A percentile compares a stretch with the other conserved stretches of the same genome.
Evolutionary conservation across 2,329 filamentous ascomycete genomes (phyloP).

Genomic region (Fusarium coffeatum): DNA sequence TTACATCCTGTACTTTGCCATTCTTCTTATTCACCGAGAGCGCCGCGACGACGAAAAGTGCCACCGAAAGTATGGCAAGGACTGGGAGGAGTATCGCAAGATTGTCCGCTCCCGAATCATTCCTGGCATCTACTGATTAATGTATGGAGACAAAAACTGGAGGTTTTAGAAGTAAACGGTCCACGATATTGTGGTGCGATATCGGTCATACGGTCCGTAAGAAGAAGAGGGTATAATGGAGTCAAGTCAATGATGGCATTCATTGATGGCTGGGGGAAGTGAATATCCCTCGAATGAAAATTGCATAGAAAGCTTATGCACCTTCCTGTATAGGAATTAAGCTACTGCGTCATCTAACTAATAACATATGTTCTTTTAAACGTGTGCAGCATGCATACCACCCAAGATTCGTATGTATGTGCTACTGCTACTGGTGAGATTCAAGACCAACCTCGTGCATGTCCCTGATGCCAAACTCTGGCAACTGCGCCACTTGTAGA

Average conservation of each 20-base stretch:
- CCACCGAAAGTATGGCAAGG: slow-evolving; percentile 86
- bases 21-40: slow-evolving; percentile 88
- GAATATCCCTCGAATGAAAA: neutral
- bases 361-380: slow-evolving; percentile 23
- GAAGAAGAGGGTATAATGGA: slow-evolving; percentile 9
- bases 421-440: neutral
- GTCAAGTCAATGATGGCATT: slow-evolving; percentile 16
- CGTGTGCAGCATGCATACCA: slow-evolving; percentile 22
- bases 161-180: neutral
- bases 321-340: slow-evolving; percentile 30
- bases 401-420: slow-evolving; percentile 4
- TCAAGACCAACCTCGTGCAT: neutral
- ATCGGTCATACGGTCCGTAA: slow-evolving; percentile 1
- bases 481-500: slow-evolving; percentile 1
- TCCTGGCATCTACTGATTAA: slow-evolving; percentile 79
- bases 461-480: neutral
- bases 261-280: slow-evolving; percentile 6
- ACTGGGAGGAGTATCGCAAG: slow-evolving; percentile 91
- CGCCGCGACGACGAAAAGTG: slow-evolving; percentile 92
- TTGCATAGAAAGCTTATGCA: slow-evolving; percentile 9
- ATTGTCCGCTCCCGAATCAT: slow-evolving; percentile 85
- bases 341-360: slow-evolving; percentile 14
- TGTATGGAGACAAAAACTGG: slow-evolving; percentile 2
- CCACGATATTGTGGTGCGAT: neutral
- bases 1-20: slow-evolving; percentile 90